Conservation (phyloP, 176 grass and related monocot species). For the Aegilops longissima region DNA sequence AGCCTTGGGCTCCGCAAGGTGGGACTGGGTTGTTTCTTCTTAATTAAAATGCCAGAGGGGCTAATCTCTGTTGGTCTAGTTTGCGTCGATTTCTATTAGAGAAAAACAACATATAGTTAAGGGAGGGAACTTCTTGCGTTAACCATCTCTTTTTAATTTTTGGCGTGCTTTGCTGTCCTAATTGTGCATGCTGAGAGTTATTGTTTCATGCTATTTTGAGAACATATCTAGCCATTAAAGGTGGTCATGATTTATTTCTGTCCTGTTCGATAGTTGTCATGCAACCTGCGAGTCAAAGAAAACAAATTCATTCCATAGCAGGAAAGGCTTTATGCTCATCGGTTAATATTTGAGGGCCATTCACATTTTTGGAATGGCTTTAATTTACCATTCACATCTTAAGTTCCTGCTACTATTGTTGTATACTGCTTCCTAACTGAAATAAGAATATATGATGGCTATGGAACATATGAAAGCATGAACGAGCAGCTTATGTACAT, state of each 20-base stretch:
- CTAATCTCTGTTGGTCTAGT: too few relatives aligned
- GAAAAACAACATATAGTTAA: too few relatives aligned
- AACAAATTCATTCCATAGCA: not conserved
- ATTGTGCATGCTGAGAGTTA: not conserved
- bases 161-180: not conserved
- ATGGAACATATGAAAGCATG: not conserved
- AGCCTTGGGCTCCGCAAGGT: too few relatives aligned
- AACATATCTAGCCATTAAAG: not conserved
- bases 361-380: not conserved
- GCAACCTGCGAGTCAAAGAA: not conserved
- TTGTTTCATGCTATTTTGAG: not conserved
- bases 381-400: not conserved
- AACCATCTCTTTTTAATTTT: not conserved
- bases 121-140: not conserved
- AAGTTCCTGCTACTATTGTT: not conserved
- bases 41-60: too few relatives aligned
- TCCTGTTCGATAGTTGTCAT: not conserved
- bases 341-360: not conserved
- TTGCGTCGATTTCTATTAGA: too few relatives aligned
- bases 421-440: not conserved
- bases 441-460: not conserved
- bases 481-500: not conserved
- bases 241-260: not conserved
- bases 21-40: too few relatives aligned
- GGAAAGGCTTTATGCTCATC: not conserved